Percentiles rank a stretch among this genome's conserved stretches.
phyloP scores from a whole-genome alignment of 2,329 filamentous ascomycete genomes.

The Penicillium hesseltinei region DNA sequence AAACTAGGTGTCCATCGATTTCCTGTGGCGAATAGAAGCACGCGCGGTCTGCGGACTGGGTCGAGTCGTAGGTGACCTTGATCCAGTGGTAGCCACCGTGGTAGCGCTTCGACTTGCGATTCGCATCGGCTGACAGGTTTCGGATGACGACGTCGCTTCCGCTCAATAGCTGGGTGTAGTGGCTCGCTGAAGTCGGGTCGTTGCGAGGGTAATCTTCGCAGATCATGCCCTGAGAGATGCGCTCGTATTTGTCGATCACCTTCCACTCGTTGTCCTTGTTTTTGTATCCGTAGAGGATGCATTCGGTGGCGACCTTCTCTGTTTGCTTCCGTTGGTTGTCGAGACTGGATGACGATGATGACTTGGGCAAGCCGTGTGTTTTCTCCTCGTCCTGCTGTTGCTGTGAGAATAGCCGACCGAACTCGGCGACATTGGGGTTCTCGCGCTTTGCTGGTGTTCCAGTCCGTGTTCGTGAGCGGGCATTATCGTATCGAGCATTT shows the following conservation, averaged over 20 bases:
- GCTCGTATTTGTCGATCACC: constrained; percentile 83
- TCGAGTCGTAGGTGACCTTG: constrained; percentile 76
- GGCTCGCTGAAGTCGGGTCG: constrained; percentile 67
- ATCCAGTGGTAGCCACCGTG: constrained; percentile 90
- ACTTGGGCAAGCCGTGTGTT: constrained; percentile 34
- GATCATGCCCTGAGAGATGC: constrained; percentile 73
- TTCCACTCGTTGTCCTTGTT: constrained; percentile 71
- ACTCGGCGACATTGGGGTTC: constrained; percentile 52
- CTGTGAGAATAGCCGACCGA: constrained; percentile 45
- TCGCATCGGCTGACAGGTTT: constrained; percentile 68
- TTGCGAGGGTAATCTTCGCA: constrained; percentile 91
- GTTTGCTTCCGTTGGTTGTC: constrained; percentile 39
- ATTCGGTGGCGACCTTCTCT: constrained; percentile 65
- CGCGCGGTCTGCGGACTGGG: constrained; percentile 67
- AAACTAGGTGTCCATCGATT: constrained; percentile 68
- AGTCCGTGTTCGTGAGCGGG: constrained; percentile 55
- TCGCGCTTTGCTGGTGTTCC: constrained; percentile 59
- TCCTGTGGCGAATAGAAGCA: constrained; percentile 68
- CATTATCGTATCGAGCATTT: constrained; percentile 45
- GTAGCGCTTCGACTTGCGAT: constrained; percentile 75
- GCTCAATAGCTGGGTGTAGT: constrained; percentile 71
- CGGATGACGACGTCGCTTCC: constrained; percentile 70
- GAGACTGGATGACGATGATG: constrained; percentile 43
- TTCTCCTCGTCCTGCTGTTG: constrained; percentile 47
- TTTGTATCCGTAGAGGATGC: constrained; percentile 81